Conservation (phyloP, 2,329 filamentous ascomycete genomes). For the Colletotrichum musae region DNA sequence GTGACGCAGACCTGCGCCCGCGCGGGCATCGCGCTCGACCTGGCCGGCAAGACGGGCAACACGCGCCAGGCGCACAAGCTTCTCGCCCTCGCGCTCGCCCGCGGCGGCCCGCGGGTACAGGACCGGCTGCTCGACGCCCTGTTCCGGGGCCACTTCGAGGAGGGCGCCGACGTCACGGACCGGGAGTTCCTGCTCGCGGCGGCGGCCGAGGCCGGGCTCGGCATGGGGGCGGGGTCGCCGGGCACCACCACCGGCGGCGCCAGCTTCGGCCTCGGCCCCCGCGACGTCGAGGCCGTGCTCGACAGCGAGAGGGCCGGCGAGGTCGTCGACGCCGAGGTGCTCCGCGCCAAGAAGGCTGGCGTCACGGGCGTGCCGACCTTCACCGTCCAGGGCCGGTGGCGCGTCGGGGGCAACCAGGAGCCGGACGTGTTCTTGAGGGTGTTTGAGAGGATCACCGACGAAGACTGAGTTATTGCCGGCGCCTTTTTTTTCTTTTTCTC, state of each 20-base stretch:
- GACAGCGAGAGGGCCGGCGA: slow-evolving; percentile 45
- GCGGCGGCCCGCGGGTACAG: slow-evolving; percentile 49
- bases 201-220: slow-evolving; percentile 51
- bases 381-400: slow-evolving; percentile 77
- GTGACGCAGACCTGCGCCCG: slow-evolving; percentile 50
- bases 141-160: slow-evolving; percentile 59
- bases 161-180: slow-evolving; percentile 59
- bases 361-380: slow-evolving; percentile 82
- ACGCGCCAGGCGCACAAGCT: slow-evolving; percentile 63
- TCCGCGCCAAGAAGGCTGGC: slow-evolving; percentile 48
- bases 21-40: slow-evolving; percentile 57
- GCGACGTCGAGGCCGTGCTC: slow-evolving; percentile 44
- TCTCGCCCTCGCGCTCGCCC: slow-evolving; percentile 56
- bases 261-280: slow-evolving; percentile 28
- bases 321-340: slow-evolving; percentile 50
- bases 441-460: slow-evolving; percentile 70
- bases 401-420: slow-evolving; percentile 80
- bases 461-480: slow-evolving; percentile 18
- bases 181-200: slow-evolving; percentile 54
- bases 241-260: too few species aligned
- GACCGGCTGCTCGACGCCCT: slow-evolving; percentile 58
- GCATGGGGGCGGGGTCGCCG: too few species aligned
- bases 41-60: slow-evolving; percentile 58
- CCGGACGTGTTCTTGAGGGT: slow-evolving; percentile 74
- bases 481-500: not conserved